phyloP scores from a whole-genome alignment of 2,329 filamentous ascomycete genomes.

The Penicillium sp. region DNA sequence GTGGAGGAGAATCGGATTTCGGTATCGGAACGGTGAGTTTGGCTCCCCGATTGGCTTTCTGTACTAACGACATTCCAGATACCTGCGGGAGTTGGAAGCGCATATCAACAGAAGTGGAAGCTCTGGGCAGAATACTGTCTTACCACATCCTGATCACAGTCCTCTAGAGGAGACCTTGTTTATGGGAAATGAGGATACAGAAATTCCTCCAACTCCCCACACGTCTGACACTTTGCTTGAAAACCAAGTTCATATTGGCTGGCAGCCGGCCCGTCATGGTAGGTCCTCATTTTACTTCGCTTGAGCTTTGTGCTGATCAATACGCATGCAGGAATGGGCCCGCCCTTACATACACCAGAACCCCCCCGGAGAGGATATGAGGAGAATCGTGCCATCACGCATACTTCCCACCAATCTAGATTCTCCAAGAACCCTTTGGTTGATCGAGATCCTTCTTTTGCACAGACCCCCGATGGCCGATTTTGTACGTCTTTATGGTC shows the following conservation, averaged over 20 bases:
- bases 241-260: not conserved
- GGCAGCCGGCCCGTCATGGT: not conserved
- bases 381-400: constrained; percentile 6
- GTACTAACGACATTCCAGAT: constrained; percentile 12
- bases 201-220: constrained; percentile 1
- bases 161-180: not conserved
- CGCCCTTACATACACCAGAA: not conserved
- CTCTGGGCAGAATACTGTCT: not conserved
- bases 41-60: not conserved
- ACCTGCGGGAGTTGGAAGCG: constrained; percentile 22
- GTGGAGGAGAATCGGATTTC: constrained; percentile 24
- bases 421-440: constrained; percentile 32
- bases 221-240: not conserved
- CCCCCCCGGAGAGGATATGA: constrained; percentile 3
- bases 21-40: constrained; percentile 24
- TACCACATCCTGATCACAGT: not conserved
- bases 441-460: constrained; percentile 36
- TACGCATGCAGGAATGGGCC: constrained; percentile 3
- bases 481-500: constrained; percentile 26
- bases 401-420: constrained; percentile 16
- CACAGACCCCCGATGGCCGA: constrained; percentile 29
- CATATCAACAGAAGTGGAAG: constrained; percentile 11
- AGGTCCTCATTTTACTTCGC: not conserved
- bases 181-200: not conserved
- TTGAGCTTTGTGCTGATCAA: not conserved